Conservation (phyloP, 257 asterid species). For the Gynochthodes officinalis region DNA sequence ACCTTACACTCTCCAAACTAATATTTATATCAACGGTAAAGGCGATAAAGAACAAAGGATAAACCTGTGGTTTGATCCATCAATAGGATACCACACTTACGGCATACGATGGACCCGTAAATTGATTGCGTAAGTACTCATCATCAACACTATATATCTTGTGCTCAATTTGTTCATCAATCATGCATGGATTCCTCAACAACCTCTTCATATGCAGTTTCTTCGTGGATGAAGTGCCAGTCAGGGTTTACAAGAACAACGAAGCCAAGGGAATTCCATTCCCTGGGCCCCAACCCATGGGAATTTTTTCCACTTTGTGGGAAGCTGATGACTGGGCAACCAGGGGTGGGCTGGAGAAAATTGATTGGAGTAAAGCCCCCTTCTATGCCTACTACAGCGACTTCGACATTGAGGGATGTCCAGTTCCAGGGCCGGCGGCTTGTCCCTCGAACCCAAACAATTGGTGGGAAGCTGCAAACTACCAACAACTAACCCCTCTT, state of each 20-base stretch:
- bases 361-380: slow-evolving; percentile 85
- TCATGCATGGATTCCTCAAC: too few species aligned
- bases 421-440: slow-evolving; percentile 55
- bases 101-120: slow-evolving; percentile 60
- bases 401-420: slow-evolving; percentile 86
- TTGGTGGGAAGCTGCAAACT: slow-evolving; percentile 83
- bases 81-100: slow-evolving; percentile 65
- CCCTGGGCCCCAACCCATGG: slow-evolving; percentile 78
- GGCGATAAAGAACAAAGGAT: slow-evolving; percentile 80
- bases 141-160: not conserved
- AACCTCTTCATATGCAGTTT: slow-evolving; percentile 15
- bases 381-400: slow-evolving; percentile 80
- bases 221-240: slow-evolving; percentile 60
- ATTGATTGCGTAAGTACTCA: slow-evolving; percentile 50
- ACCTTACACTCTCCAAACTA: slow-evolving; percentile 86
- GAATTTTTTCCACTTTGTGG: slow-evolving; percentile 75
- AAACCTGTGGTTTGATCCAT: slow-evolving; percentile 91
- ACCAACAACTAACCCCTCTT: slow-evolving; percentile 46
- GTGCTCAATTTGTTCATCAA: too few species aligned
- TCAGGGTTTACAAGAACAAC: slow-evolving; percentile 82
- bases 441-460: slow-evolving; percentile 53
- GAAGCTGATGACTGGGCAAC: slow-evolving; percentile 98
- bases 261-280: slow-evolving; percentile 64
- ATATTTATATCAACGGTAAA: slow-evolving; percentile 75
- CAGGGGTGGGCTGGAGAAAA: slow-evolving; percentile 80